Conservation (phyloP, 2,329 filamentous ascomycete species). For the Epichloe amarillans region DNA sequence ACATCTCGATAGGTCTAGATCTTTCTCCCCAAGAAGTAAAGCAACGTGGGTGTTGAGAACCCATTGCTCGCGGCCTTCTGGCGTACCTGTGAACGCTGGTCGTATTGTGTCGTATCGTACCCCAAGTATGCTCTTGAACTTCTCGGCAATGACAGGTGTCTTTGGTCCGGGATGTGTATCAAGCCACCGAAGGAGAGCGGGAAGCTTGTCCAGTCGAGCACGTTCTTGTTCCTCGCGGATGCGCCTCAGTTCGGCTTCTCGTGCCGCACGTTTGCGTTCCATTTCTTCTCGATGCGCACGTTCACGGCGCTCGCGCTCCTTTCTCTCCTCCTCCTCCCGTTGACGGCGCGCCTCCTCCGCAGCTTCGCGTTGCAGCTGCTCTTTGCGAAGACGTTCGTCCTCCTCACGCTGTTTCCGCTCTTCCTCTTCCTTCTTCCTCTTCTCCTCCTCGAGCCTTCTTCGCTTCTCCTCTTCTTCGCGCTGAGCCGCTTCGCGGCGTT, state of each 20-base stretch:
- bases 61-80: slow-evolving; percentile 51
- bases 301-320: slow-evolving; percentile 34
- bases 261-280: slow-evolving; percentile 35
- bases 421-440: slow-evolving; percentile 24
- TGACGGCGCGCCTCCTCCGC: slow-evolving; percentile 35
- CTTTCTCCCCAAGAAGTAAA: slow-evolving; percentile 50
- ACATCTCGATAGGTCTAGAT: slow-evolving; percentile 47
- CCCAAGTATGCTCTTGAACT: slow-evolving; percentile 44
- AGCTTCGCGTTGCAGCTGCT: slow-evolving; percentile 33
- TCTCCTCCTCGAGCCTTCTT: slow-evolving; percentile 25
- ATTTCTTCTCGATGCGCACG: slow-evolving; percentile 29
- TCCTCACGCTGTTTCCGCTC: slow-evolving; percentile 28
- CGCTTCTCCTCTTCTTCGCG: slow-evolving; percentile 24
- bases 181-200: slow-evolving; percentile 48
- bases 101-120: slow-evolving; percentile 52
- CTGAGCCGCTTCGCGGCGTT: slow-evolving; percentile 20
- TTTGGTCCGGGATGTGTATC: slow-evolving; percentile 39
- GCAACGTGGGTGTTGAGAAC: slow-evolving; percentile 52
- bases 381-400: slow-evolving; percentile 30
- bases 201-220: slow-evolving; percentile 41
- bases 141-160: slow-evolving; percentile 33
- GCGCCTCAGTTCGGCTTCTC: slow-evolving; percentile 37
- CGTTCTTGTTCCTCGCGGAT: slow-evolving; percentile 42
- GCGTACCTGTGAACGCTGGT: slow-evolving; percentile 35
- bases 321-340: slow-evolving; percentile 38